A percentile compares a stretch with the other conserved stretches of the same genome.
phyloP scores from a whole-genome alignment of 2,329 filamentous ascomycete species.

The Penicillium sp. region DNA sequence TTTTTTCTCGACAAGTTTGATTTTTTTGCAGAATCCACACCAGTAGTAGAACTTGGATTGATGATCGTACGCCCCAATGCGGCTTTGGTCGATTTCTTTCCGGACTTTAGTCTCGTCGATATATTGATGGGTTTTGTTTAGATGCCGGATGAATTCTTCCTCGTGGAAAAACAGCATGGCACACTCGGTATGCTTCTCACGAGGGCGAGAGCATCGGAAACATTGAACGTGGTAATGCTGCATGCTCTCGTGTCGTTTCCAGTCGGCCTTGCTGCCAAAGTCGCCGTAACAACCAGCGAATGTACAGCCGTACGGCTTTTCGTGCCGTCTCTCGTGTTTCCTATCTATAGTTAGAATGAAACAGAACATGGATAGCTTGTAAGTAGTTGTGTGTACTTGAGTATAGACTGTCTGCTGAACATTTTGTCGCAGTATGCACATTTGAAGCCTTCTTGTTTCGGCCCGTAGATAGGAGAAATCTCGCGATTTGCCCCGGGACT shows the following conservation, averaged over 20 bases:
- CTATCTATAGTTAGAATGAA: conserved; percentile 39
- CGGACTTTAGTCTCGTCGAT: conserved; percentile 29
- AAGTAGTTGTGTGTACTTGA: not conserved
- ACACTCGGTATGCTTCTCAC: conserved; percentile 44
- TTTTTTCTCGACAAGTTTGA: conserved; percentile 49
- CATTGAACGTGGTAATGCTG: conserved; percentile 69
- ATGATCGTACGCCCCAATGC: conserved; percentile 62
- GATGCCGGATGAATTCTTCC: conserved; percentile 60
- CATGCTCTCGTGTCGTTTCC: conserved; percentile 82
- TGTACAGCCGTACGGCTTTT: conserved; percentile 78
- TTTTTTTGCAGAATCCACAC: conserved; percentile 74
- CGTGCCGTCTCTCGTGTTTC: conserved; percentile 81
- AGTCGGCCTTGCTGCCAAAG: conserved; percentile 93
- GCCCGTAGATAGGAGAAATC: not conserved
- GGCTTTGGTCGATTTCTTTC: conserved; percentile 43
- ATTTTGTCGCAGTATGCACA: not conserved
- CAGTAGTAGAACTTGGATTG: conserved; percentile 59
- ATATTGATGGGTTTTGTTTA: conserved; percentile 49
- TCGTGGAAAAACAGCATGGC: conserved; percentile 56
- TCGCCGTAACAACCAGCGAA: conserved; percentile 63
- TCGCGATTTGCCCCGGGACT: not conserved
- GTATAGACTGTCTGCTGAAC: not conserved
- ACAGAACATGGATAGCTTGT: not conserved
- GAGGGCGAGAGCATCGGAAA: conserved; percentile 63
- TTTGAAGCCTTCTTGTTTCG: not conserved